phyloP scores from a whole-genome alignment of 225 moss, liverwort and hornwort species.

The Polytrichum formosum region DNA sequence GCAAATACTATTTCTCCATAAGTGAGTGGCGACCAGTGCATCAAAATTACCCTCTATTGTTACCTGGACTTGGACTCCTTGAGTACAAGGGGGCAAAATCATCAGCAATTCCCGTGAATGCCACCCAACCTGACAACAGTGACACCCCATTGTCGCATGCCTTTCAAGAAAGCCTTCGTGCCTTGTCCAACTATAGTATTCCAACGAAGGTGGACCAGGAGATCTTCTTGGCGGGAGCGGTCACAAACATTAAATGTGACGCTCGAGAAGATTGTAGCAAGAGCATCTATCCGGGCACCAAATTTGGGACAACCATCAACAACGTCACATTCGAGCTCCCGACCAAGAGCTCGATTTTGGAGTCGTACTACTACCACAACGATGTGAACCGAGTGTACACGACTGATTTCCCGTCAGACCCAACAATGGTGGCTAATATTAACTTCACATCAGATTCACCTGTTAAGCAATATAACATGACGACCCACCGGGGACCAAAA shows the following conservation, averaged over 20 bases:
- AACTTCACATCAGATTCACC: background rate
- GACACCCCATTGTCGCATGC: too few species aligned
- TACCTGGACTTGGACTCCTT: too few species aligned
- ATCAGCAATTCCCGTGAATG: too few species aligned
- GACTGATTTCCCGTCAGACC: conserved; percentile 5
- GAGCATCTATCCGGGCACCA: rapidly evolving
- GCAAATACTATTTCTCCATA: conserved; percentile 48
- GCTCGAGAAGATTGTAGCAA: background rate
- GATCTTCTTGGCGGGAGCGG: conserved; percentile 6
- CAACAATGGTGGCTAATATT: background rate
- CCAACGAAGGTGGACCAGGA: conserved; percentile 16
- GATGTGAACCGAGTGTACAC: background rate
- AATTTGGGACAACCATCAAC: background rate
- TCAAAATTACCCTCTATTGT: too few species aligned
- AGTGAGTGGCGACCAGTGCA: conserved; percentile 10
- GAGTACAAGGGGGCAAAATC: too few species aligned
- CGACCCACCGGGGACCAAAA: conserved; percentile 3
- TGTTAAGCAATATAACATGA: background rate
- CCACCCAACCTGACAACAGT: too few species aligned
- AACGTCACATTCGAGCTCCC: background rate
- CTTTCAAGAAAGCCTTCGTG: background rate
- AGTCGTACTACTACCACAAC: conserved; percentile 1
- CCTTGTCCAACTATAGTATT: background rate
- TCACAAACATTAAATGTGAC: background rate
- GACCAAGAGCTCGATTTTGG: background rate